Evolutionary conservation across 352 stramenopile species (phyloP), one percentile per base, ranked within the genome.

Genomic region (Phytophthora multivora): DNA sequence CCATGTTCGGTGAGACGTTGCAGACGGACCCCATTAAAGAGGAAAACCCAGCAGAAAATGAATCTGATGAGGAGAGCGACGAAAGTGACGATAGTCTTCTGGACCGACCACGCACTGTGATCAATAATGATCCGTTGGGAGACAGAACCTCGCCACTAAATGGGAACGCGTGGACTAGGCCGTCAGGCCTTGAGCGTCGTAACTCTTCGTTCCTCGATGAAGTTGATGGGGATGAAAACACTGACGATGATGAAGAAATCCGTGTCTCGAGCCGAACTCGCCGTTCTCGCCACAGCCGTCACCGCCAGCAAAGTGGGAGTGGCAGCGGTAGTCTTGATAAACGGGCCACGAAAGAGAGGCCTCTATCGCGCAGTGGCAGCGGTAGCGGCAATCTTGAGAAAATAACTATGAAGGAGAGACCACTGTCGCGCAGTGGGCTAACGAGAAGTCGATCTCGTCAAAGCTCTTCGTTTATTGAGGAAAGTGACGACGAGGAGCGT

Each of bases 11-110:
- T 8, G 83, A 90, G 26, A 63, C 71, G 0, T 65, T 89, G 47
- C 68, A 65, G 36, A 69, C 66, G 0, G 66, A 80, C 13, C 70
- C 75, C 8, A 90, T 91, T 31, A 63, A 88, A 55, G 83, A 92
- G 59, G 83, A 89, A 30, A 86, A 75, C 30, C 74, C 75, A 21
- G 66, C 60, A n/a, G 63, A 72, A 11, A 75, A 79, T 9, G 79
- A 92, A 43, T 83, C 73, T 12, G 77, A 85, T 19, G 69, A 80
- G 6, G 64, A 88, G 39, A 69, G 66, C 25, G 61, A 74, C 35
- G 64, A 71, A 41, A 70, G 66, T 31, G 61, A 72, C 28, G 64
- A 71, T 36, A 70, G 50, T 55, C 49, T 66, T 9, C 51, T 66
- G 13, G 47, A 75, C 25, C 38, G 18, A 40, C 47, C 54, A 36